phyloP scores from a whole-genome alignment of 495 filamentous ascomycete genomes.

The Friedmanniomyces endolithicus region DNA sequence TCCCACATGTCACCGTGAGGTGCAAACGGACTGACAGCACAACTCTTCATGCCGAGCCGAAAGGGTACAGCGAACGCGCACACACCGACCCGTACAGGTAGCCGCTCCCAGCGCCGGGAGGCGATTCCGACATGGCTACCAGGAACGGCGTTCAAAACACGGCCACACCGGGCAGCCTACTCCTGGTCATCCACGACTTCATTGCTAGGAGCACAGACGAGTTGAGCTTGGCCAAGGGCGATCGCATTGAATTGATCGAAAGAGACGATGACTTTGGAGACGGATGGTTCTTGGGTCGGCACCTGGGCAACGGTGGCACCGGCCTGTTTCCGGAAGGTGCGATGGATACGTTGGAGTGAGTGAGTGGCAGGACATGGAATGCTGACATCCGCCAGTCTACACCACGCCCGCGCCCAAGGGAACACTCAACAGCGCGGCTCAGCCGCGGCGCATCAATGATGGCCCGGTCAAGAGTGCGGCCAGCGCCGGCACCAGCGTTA shows the following conservation, averaged over 20 bases:
- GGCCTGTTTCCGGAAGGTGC: constrained; percentile 86
- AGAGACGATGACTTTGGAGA: constrained; percentile 96
- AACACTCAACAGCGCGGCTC: constrained; percentile 18
- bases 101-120: not conserved
- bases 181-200: constrained; percentile 55
- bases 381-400: constrained; percentile 25
- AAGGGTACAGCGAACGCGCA: not conserved
- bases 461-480: constrained; percentile 7
- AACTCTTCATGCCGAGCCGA: not conserved
- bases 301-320: constrained; percentile 57
- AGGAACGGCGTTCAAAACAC: constrained; percentile 4
- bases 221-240: constrained; percentile 72
- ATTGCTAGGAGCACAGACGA: constrained; percentile 82
- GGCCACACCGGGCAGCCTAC: constrained; percentile 7
- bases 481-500: not conserved
- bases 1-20: not conserved
- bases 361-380: not conserved
- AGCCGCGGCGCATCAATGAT: constrained; percentile 21
- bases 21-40: not conserved
- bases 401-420: constrained; percentile 29
- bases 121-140: constrained; percentile 3
- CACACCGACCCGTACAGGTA: not conserved
- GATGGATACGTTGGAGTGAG: not conserved
- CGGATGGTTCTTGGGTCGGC: constrained; percentile 90
- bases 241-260: constrained; percentile 83